Base-by-base conservation (phyloP, 345 rosid species). In the Acer yangbiense region DNA sequence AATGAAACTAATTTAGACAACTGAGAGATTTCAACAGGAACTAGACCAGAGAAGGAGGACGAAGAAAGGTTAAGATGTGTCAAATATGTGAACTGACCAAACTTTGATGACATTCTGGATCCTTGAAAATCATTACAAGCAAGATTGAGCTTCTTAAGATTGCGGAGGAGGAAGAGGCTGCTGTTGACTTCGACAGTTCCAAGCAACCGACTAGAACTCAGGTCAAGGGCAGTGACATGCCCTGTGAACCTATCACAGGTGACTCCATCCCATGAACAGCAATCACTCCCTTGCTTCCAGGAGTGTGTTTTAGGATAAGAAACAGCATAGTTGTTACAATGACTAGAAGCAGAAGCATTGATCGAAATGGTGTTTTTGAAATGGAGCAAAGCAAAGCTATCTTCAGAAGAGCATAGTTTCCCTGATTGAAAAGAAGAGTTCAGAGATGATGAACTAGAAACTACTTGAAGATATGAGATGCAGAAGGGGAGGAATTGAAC, bases 201-300 rank as follows among this genome's bases (percentile, higher is more conserved):
- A 27, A 2, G 43, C 25, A 65, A 44, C 69, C 46, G 35, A 12
- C 46, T 65, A 35, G 35, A 65, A 32, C 69, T 32, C 9, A 65
- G 46, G 9, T 65, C 44, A 0, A 63, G 41, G 67, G 16, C 14
- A 23, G 16, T 27, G 1, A 27, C 67, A 1, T 21, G 39, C 16
- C 29, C 14, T 63, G 32, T 21, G 17, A 70, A 23, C 0, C 2
- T 3, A 20, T 84, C 85, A 9, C 81, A 84, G 0, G 72, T 74
- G 18, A 83, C 78, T 1, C 83, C 83, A 70, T 81, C 82, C 82
- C 85, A 79, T 3, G 32, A 74, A 76, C 86, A 83, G 57, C 85
- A 83, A 68, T 83, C 77, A 0, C n/a, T 68, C 3, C 76, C 83
- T 2, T 73, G 69, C 16, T 64, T 76, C 82, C 78, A 81, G 0